Evolutionary conservation across 257 asterid species (phyloP), one percentile per base, ranked within the genome.

Genomic region (Primulina eburnea): DNA sequence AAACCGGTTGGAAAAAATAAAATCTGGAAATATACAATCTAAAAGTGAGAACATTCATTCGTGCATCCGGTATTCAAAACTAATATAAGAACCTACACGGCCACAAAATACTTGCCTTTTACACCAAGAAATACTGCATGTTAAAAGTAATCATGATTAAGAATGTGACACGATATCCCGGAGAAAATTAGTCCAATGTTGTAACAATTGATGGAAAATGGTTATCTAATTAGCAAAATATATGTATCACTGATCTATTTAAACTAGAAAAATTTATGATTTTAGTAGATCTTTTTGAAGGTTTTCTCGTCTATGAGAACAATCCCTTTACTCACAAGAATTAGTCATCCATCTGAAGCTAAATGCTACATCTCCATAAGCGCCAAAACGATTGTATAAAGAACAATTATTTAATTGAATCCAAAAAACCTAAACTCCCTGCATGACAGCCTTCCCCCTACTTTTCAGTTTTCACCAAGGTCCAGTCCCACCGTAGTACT

Each of bases 201-300:
- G 12, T 29, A 47, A 34, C 10, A 17, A 50, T 12, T 55, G 38
- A 12, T 34, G 56, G 56, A 52, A 9, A 14, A 33, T 33, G 35
- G 69, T 20, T n/a, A 71, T 71, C 59, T 56, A 62, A 62, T 5
- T 24, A 16, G n/a, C 21, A 60, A 43, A 60, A 53, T 11, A 71
- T 4, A 30, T 32, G 10, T 2, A 29, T 40, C 14, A 34, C 4
- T 21, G 6, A 55, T 52, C 55, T 37, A 33, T 55, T 38, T 18
- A 50, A 28, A 30, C 37, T 34, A 62, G 18, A 43, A 18, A 47
- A 24, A 5, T 29, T 59, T 47, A 47, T 17, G 30, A 29, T 60
- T 60, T 40, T 21, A 21, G 61, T 38, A 35, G 18, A 69, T 29
- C 66, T 10, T 62, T 18, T 20, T 18, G 24, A 34, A 33, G 24